phyloP scores from a whole-genome alignment of 441 rosid genomes.

The Adansonia rubrostipa region DNA sequence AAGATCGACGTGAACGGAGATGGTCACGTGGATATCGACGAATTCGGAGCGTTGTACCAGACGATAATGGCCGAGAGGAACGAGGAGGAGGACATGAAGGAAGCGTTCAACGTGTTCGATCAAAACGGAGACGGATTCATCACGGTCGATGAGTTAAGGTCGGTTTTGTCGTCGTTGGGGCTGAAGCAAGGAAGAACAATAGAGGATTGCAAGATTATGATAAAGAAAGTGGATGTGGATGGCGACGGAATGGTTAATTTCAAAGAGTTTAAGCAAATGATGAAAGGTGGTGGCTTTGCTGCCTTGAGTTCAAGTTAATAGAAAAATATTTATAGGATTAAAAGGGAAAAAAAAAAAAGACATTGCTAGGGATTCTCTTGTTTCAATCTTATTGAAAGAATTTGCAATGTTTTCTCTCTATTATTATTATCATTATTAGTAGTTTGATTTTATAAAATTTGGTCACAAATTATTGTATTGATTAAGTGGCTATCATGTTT shows the following conservation, averaged over 20 bases:
- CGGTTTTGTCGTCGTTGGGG: slow-evolving; percentile 76
- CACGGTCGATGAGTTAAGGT: slow-evolving; percentile 77
- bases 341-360: not conserved
- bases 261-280: slow-evolving; percentile 91
- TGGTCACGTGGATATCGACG: slow-evolving; percentile 78
- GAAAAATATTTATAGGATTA: not conserved
- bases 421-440: not conserved
- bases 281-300: slow-evolving; percentile 95
- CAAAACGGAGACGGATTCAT: slow-evolving; percentile 90
- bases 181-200: slow-evolving; percentile 78
- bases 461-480: not conserved
- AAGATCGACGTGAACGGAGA: slow-evolving; percentile 86
- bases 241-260: slow-evolving; percentile 90
- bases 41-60: slow-evolving; percentile 75
- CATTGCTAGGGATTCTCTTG: not conserved
- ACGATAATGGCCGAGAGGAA: slow-evolving; percentile 84
- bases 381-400: not conserved
- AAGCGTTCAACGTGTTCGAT: slow-evolving; percentile 89
- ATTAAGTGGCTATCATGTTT: not conserved
- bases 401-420: not conserved
- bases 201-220: slow-evolving; percentile 87
- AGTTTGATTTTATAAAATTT: not conserved
- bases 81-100: slow-evolving; percentile 86
- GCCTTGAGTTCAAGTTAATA: slow-evolving; percentile 56
- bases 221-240: slow-evolving; percentile 78